Percentiles rank a stretch among this genome's conserved stretches.
Evolutionary conservation across 73 alveolate genomes (phyloP).

Genomic region (Effrenium voratum): DNA sequence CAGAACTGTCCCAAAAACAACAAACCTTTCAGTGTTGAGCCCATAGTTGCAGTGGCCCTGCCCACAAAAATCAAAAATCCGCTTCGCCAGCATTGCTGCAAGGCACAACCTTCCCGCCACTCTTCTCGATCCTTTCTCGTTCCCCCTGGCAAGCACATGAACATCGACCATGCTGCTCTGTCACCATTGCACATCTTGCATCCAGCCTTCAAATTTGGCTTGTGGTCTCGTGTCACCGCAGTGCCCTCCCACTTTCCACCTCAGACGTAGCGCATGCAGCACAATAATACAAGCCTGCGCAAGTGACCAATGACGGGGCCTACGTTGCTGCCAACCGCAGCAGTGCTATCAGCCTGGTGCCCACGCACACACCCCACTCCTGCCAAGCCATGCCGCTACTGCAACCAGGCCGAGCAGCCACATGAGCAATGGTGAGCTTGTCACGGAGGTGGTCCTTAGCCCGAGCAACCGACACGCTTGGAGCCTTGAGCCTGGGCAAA

Average conservation of each 20-base stretch:
- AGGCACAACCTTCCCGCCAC: conserved; percentile 56
- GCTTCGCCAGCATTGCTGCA: background rate
- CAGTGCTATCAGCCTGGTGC: conserved; percentile 72
- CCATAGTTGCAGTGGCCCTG: background rate
- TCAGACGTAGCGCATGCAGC: background rate
- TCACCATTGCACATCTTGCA: conserved; percentile 94
- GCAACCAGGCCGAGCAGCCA: conserved; percentile 38
- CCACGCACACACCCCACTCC: background rate
- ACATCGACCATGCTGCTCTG: conserved; percentile 91
- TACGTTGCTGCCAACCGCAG: conserved; percentile 43
- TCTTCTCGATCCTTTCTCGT: conserved; percentile 64
- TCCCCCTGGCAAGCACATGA: conserved; percentile 58
- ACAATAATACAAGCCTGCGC: background rate
- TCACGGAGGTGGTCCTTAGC: conserved; percentile 49
- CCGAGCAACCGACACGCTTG: background rate
- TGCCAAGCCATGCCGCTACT: background rate
- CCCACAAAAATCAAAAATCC: background rate
- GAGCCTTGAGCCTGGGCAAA: background rate
- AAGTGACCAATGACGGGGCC: background rate
- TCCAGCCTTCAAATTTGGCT: conserved; percentile 97
- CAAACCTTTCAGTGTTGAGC: too few species aligned
- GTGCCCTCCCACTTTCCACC: conserved; percentile 72
- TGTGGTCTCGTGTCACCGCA: conserved; percentile 96
- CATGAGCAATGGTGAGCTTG: conserved; percentile 88
- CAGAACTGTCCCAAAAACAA: too few species aligned